Evolutionary conservation across 345 rosid genomes (phyloP), one percentile per base, ranked within the genome.

Genomic region (Linum usitatissimum): DNA sequence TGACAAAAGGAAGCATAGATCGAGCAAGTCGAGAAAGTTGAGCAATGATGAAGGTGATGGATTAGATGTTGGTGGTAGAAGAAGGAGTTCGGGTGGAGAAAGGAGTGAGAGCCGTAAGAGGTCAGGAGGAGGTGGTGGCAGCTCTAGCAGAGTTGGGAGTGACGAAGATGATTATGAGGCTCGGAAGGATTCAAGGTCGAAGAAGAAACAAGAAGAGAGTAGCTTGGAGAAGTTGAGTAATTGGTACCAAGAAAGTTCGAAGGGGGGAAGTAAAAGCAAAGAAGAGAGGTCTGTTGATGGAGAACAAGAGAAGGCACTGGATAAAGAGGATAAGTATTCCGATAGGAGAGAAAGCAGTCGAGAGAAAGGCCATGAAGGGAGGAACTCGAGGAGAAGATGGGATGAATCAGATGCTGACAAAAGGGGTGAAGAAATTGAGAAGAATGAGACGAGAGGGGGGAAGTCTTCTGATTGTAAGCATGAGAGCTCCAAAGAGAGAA

Each of bases 161-260:
- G 86, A 87, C 30, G 95, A 87, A 57, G 95, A 87, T 66, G 90
- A 87, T 66, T 79, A 78, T 53, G 88, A 83, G 55, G 51, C 66
- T 17, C 76, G 76, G 64, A 84, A 80, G 61, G 81, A 40, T 40
- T 45, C 15, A 13, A 78, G 34, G 63, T 63, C 76, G 69, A 93
- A 84, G 88, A 90, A 73, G 76, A 90, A 83, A 62, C 90, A 76
- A 68, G 97, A 93, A 80, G 97, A 93, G 73, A 86, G 96, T 68
- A 83, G 96, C 73, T 73, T 93, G 77, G 97, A 93, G 39, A 83
- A 83, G 73, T 63, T 90, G 64, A 93, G 94, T 64, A 90, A 83
- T 75, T 86, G 87, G 87, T 90, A 93, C 67, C 85, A 93, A 79
- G 97, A 85, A 70, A 66, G 79, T 72, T 66, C 87, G 55, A 70